Evolutionary conservation across 176 grass and related monocot genomes (phyloP), one percentile per base, ranked within the genome.

Genomic region (Cenchrus purpureus): DNA sequence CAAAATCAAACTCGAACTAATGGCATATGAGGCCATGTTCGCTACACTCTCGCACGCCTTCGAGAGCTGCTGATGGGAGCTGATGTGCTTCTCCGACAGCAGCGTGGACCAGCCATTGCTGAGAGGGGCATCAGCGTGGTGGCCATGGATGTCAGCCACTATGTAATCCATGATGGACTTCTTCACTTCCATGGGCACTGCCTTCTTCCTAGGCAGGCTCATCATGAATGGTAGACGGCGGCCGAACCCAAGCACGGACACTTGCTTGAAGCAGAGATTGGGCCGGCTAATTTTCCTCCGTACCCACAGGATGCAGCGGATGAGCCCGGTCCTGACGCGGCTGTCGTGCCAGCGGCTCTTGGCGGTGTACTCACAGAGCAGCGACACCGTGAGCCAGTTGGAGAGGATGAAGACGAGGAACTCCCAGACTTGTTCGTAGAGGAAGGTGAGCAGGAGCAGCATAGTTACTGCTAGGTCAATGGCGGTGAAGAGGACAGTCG

Each of bases 391-490:
- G 77, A 65, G 22, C 76, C 76, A 79, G 42, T 79, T 45, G 40
- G 76, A 79, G 76, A 64, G 76, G 3, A 79, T 40, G 59, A 63
- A 79, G 10, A 79, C 77, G 11, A 65, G 8, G 77, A 79, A 20
- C 43, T 79, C 77, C 58, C 42, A 45, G 6, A 51, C 9, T 37
- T 79, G 40, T n/a, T 17, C 59, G 13, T 29, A 79, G 43, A 32
- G 15, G 60, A 50, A 16, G 28, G 37, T 32, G 12, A 12, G 2
- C 20, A 79, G 15, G 0, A 79, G n/a, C 5, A 79, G 43, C 2
- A 52, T 0, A 2, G 56, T 79, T n/a, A 34, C 2, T 5, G 15
- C 5, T 2, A 66, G 43, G 9, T 79, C 40, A 14, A 79, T 7
- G 5, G 28, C 2, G 20, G 61, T 12, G 7, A 65, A 10, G 40